phyloP scores from a whole-genome alignment of 1,284 basidiomycete genomes.

The Ustilago xerochloae region DNA sequence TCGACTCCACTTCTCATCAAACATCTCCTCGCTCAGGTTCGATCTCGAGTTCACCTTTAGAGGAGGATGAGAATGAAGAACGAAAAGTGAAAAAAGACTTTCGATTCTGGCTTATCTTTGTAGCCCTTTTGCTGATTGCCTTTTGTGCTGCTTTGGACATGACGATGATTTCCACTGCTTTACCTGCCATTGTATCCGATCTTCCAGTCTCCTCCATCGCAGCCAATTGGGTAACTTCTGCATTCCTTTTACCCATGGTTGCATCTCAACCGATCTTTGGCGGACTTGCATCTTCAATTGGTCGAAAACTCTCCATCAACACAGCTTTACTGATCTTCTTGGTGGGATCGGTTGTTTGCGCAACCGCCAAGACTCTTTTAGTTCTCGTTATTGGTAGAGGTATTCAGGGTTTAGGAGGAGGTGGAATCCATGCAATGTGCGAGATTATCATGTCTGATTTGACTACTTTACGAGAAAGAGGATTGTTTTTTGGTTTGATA shows the following conservation, averaged over 20 bases:
- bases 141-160: slow-evolving; percentile 36
- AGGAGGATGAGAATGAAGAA: neutral
- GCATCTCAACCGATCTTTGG: slow-evolving; percentile 52
- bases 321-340: slow-evolving; percentile 45
- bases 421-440: slow-evolving; percentile 69
- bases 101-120: slow-evolving; percentile 31
- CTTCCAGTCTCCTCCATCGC: slow-evolving; percentile 35
- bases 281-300: slow-evolving; percentile 45
- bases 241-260: slow-evolving; percentile 45
- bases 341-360: slow-evolving; percentile 40
- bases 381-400: slow-evolving; percentile 42
- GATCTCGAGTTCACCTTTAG: neutral
- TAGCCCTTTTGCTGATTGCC: slow-evolving; percentile 14
- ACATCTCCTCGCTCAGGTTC: neutral
- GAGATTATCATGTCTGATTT: slow-evolving; percentile 70
- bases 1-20: neutral
- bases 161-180: slow-evolving; percentile 55
- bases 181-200: slow-evolving; percentile 40
- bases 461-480: slow-evolving; percentile 70
- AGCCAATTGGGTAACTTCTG: slow-evolving; percentile 49
- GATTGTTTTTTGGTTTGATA: slow-evolving; percentile 68
- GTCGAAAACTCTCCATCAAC: slow-evolving; percentile 32
- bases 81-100: slow-evolving; percentile 21
- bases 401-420: slow-evolving; percentile 70
- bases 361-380: slow-evolving; percentile 28